Evolutionary conservation across 345 rosid genomes (phyloP).

Genomic region (Sisymbrium altissimum): DNA sequence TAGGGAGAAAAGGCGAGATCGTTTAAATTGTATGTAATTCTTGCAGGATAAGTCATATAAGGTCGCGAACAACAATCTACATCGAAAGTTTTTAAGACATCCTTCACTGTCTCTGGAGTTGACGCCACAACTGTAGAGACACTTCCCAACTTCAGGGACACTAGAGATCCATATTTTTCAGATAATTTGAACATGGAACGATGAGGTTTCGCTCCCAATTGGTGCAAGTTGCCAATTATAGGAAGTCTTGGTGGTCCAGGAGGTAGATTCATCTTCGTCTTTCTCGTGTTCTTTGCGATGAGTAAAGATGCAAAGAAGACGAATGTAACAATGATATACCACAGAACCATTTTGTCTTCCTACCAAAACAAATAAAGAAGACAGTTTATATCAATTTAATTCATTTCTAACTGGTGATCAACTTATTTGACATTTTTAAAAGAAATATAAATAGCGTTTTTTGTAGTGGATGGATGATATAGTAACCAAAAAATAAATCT

Average conservation of each 20-base stretch:
- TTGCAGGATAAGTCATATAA: constrained; percentile 15
- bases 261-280: constrained; percentile 20
- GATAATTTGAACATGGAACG: constrained; percentile 33
- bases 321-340: constrained; percentile 3
- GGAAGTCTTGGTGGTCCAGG: constrained; percentile 45
- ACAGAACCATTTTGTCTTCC: constrained; percentile 23
- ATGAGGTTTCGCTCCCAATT: constrained; percentile 38
- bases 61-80: constrained; percentile 41
- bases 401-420: too few species aligned
- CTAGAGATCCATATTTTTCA: constrained; percentile 41
- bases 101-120: constrained; percentile 38
- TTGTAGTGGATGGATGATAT: too few species aligned
- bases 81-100: constrained; percentile 37
- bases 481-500: too few species aligned
- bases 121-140: constrained; percentile 41
- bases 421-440: too few species aligned
- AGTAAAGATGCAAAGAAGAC: constrained; percentile 18
- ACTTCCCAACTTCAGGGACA: constrained; percentile 43
- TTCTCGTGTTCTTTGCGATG: constrained; percentile 6
- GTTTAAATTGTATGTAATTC: constrained; percentile 18
- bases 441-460: too few species aligned
- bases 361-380: too few species aligned
- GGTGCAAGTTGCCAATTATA: constrained; percentile 44
- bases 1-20: constrained; percentile 37
- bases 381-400: too few species aligned